phyloP scores from a whole-genome alignment of 768 basidiomycete genomes.

The Lactarius quietus region DNA sequence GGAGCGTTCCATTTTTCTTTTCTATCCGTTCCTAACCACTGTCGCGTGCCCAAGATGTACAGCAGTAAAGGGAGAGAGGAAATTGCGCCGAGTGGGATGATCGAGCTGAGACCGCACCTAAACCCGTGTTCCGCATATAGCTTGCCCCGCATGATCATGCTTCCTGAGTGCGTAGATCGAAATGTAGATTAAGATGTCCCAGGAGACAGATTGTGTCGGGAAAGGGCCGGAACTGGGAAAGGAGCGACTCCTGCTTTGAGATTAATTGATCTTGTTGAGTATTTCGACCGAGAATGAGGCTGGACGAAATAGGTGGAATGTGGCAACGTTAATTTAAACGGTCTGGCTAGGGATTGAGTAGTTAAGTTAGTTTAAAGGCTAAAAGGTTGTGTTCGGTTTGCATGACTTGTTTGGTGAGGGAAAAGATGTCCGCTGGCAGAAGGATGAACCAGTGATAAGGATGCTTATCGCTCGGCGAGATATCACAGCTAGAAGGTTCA shows the following conservation, averaged over 20 bases:
- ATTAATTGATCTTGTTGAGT: background rate
- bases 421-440: background rate
- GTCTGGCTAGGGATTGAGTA: background rate
- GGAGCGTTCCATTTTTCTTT: background rate
- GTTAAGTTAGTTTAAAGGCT: background rate
- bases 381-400: background rate
- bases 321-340: background rate
- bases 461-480: background rate
- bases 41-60: background rate
- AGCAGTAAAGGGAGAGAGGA: background rate
- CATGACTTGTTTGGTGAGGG: background rate
- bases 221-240: background rate
- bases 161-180: background rate
- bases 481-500: background rate
- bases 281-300: background rate
- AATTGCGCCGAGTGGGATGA: background rate
- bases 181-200: background rate
- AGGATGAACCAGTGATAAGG: background rate
- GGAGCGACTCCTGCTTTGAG: background rate
- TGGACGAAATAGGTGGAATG: background rate
- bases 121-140: background rate
- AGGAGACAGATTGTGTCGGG: background rate
- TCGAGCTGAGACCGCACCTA: background rate
- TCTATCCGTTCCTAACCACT: background rate
- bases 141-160: background rate